These are phyloP conservation scores for Phylloporus rhodoxanthus DNA, from an alignment of 768 basidiomycete species.

Conservation along the genomic window DNA sequence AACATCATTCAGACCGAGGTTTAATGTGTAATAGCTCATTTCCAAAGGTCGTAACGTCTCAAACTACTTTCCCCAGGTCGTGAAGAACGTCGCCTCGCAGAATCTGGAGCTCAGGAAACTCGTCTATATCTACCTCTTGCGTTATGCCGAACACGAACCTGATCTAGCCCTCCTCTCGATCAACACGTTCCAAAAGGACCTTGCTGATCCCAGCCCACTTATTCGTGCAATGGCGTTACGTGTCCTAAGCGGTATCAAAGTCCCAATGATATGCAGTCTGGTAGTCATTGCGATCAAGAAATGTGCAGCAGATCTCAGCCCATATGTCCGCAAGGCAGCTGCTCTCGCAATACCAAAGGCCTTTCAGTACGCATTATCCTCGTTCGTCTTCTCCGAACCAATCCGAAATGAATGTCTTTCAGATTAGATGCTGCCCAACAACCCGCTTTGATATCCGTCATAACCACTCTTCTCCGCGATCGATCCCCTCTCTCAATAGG, in stretches of 20 bases:
- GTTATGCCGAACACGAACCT: slow-evolving; percentile 89
- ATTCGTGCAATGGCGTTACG: slow-evolving; percentile 95
- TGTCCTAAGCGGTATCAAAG: slow-evolving; percentile 86
- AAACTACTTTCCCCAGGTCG: slow-evolving; percentile 92
- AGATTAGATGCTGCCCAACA: slow-evolving; percentile 76
- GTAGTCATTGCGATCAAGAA: slow-evolving; percentile 88
- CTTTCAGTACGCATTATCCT: slow-evolving; percentile 52
- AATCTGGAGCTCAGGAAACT: slow-evolving; percentile 94
- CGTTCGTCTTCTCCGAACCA: neutral
- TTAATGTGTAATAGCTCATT: slow-evolving; percentile 56
- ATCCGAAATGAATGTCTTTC: slow-evolving; percentile 4
- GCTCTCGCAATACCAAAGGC: slow-evolving; percentile 86
- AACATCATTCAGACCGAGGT: neutral
- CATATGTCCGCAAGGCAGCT: slow-evolving; percentile 91
- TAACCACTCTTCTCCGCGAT: slow-evolving; percentile 62
- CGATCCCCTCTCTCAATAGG: slow-evolving; percentile 86
- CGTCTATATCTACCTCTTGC: slow-evolving; percentile 94
- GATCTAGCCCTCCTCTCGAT: slow-evolving; percentile 94
- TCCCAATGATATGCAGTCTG: slow-evolving; percentile 81
- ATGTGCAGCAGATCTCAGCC: slow-evolving; percentile 85
- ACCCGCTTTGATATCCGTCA: slow-evolving; percentile 60
- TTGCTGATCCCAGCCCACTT: slow-evolving; percentile 85
- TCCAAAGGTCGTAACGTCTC: slow-evolving; percentile 90
- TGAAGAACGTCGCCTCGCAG: slow-evolving; percentile 91
- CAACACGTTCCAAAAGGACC: slow-evolving; percentile 97